Base-by-base conservation (phyloP, 140 eudicot genomes). In the Senecio squalidus region DNA sequence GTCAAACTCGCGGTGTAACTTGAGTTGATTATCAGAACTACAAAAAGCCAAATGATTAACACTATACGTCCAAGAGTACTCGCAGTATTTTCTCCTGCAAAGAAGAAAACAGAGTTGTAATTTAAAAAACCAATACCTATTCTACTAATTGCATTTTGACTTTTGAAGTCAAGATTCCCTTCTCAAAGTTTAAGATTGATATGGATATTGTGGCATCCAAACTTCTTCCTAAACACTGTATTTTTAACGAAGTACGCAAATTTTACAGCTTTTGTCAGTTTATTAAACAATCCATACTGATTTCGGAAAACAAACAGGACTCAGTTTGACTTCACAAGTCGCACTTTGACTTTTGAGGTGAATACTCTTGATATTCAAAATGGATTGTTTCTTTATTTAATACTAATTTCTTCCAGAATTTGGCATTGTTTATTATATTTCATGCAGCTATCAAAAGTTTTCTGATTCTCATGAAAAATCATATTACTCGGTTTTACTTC, bases 1-100 rank as follows among this genome's bases (percentile, higher is more conserved):
- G 95, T 86, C 75, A 86, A 80, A 76, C 86, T 83, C 4, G 95
- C 95, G 11, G 95, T 82, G 74, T 86, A 86, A 67, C 93, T 83
- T 3, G 95, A 83, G 65, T 80, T 86, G 51, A 86, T 72, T 16
- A 86, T 86, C 25, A 86, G 70, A 55, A 86, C 95, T 31, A 86
- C 95, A 57, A 86, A 86, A 55, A 86, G 95, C 95, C 95, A 86
- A 48, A 86, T 61, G 44, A 86, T 55, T 41, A 86, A 71, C 60
- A 86, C 95, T 11, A 75, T 15, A 16, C 95, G 95, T 3, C 95
- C 95, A 0, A 83, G 85, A 5, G 88, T 77, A 40, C 93, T 86
- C 14, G 83, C 76, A 4, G 88, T 80, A 66, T 73, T 80, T 74
- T 86, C 95, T 64, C 82, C 95, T 86, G 80, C 70, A 58, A 28